Evolutionary conservation across 805 yeast genomes (phyloP), one percentile per base, ranked within the genome.

Genomic region (Torulaspora delbrueckii): DNA sequence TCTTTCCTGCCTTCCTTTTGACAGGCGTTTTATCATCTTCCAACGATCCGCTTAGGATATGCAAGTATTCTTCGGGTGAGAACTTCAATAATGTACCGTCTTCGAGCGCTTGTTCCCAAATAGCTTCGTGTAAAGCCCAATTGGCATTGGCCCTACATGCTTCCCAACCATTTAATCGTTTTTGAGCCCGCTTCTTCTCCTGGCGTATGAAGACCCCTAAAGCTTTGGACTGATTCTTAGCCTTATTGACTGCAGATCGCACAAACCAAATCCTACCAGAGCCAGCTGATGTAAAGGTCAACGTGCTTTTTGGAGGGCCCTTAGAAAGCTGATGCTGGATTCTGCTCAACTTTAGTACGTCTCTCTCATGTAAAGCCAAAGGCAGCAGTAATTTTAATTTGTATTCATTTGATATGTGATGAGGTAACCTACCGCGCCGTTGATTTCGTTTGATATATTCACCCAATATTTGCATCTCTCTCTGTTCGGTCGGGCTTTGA

Each of bases 61-160:
- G 34, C 36, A 48, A 28, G 33, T 46, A 46, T 35, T 46, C 37
- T 22, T 42, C 37, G 12, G 53, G 48, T 10, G 45, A 36, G 9
- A 45, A 41, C 12, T 23, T 13, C 8, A 46, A 26, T 13, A 47
- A 8, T 2, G 27, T 41, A 5, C 49, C 51, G 5, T 50, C 43
- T 19, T 44, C 48, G 12, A 60, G 27, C 19, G 36, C 43, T 16
- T 56, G 50, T 43, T 65, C 69, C 69, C 69, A 65, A 3, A 47
- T 36, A 10, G 65, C 66, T 37, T 65, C 69, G 31, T 57, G 53
- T 14, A 52, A 9, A 3, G 65, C 66, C 65, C 65, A 59, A 9
- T 39, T 25, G 8, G 54, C 49, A 32, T 48, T 42, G 4, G 16
- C 23, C 28, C 53, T 52, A 34, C 59, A 56, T 3, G 24, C 28